Evolutionary conservation across 768 basidiomycete genomes (phyloP), one percentile per base, ranked within the genome.

Genomic region (Strobilomyces echinocephalus): DNA sequence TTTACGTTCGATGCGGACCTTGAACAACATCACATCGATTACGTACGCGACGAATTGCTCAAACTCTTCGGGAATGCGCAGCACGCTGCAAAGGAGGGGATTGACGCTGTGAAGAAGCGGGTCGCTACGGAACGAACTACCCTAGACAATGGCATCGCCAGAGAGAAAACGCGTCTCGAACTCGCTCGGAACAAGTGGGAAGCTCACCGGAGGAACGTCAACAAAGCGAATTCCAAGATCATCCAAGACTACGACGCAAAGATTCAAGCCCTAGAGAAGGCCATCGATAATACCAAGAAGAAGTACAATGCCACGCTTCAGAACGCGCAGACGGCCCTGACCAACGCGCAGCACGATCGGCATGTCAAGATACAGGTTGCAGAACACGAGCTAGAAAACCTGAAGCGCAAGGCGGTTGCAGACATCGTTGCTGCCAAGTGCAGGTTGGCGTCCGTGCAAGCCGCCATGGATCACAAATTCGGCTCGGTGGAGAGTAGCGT

Each of bases 21-120:
- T 24, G 36, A 57, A 36, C 43, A 55, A 20, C 56, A 50, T n/a
- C 12, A 50, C 26, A 49, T 54, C 5, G 48, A 50, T 39, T 50
- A 55, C 18, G 49, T 57, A 12, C 55, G 31, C 15, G 51, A 53
- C 41, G 55, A 56, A 26, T 5, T 52, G 5, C 3, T 35, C 18
- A 28, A 35, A 4, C 24, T 55, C 18, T 34, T 55, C 4, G 24
- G 14, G 8, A 52, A 24, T 28, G 44, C 44, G 7, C 16, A 46
- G 35, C 30, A 46, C 3, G 50, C 50, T 11, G 21, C n/a, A 10
- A 38, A 55, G 20, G 24, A 52, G n/a, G 54, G 54, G 4, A 52
- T 52, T 8, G 38, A 55, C 3, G 24, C 21, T 18, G 38, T 44
- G n/a, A 41, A 46, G 33, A 28, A 40, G 12, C 12, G 18, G 14